Evolutionary conservation across 345 rosid species (phyloP).

Genomic region (Arabidopsis suecica): DNA sequence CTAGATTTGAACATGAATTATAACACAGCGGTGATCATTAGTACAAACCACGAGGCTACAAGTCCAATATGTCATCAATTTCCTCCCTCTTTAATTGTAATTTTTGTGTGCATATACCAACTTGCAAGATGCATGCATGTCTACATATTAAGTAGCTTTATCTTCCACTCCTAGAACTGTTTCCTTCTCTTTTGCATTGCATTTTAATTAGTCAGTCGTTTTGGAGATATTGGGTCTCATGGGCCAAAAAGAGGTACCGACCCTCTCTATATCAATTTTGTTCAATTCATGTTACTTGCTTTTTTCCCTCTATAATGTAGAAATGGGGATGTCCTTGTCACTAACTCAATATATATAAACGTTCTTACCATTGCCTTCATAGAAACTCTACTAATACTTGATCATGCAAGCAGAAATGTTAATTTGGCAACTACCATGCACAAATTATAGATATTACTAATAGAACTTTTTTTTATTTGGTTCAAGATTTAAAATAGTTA

Average conservation of each 20-base stretch:
- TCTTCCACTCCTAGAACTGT: not conserved
- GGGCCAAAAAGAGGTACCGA: conserved; percentile 1
- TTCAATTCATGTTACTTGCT: not conserved
- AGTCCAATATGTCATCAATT: not conserved
- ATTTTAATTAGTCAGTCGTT: too few relatives aligned
- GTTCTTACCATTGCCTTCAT: not conserved
- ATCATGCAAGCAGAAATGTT: conserved; percentile 2
- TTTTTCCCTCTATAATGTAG: not conserved
- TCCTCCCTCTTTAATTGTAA: not conserved
- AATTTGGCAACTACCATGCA: not conserved
- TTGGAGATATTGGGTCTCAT: conserved; percentile 11
- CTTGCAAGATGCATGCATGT: not conserved
- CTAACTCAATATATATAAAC: not conserved
- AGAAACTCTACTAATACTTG: not conserved
- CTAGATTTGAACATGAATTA: not conserved
- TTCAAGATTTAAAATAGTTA: not conserved
- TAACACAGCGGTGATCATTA: too few relatives aligned
- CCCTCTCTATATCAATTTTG: not conserved
- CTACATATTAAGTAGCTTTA: not conserved
- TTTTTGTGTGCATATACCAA: not conserved
- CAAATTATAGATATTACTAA: not conserved
- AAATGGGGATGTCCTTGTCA: not conserved
- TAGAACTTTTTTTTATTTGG: not conserved
- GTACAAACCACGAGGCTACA: not conserved
- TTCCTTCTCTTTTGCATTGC: not conserved